phyloP scores from a whole-genome alignment of 768 basidiomycete species.

The Hemileccinum impolitum region DNA sequence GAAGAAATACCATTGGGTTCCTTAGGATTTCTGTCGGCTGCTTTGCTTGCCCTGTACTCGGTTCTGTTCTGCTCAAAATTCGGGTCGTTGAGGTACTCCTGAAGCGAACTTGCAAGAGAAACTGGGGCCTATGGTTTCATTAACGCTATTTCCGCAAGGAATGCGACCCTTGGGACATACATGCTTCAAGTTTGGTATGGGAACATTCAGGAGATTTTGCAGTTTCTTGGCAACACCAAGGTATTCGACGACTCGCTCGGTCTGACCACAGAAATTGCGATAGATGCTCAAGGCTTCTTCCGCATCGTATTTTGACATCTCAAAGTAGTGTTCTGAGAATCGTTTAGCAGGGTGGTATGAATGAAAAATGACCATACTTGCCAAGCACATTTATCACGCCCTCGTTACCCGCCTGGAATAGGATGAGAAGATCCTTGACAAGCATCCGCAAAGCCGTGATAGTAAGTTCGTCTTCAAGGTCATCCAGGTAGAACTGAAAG shows the following conservation, averaged over 20 bases:
- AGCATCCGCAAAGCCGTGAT: slow-evolving; percentile 88
- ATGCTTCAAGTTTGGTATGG: slow-evolving; percentile 92
- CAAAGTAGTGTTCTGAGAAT: slow-evolving; percentile 85
- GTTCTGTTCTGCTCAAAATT: slow-evolving; percentile 94
- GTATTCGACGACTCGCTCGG: slow-evolving; percentile 89
- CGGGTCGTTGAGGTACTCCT: slow-evolving; percentile 95
- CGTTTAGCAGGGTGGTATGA: slow-evolving; percentile 12
- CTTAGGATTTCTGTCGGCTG: slow-evolving; percentile 42
- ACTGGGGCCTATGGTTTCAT: slow-evolving; percentile 73
- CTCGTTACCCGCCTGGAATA: slow-evolving; percentile 96
- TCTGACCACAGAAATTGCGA: slow-evolving; percentile 91
- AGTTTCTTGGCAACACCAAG: slow-evolving; percentile 90
- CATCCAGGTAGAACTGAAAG: slow-evolving; percentile 85
- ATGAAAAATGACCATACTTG: slow-evolving; percentile 35
- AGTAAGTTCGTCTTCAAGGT: slow-evolving; percentile 88
- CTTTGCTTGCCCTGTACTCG: slow-evolving; percentile 86
- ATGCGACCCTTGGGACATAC: slow-evolving; percentile 37
- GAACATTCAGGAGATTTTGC: slow-evolving; percentile 88
- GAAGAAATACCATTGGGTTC: slow-evolving; percentile 10
- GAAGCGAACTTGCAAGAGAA: slow-evolving; percentile 86
- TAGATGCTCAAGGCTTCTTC: slow-evolving; percentile 81
- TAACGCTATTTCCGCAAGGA: neutral
- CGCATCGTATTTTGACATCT: slow-evolving; percentile 96
- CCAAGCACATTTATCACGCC: slow-evolving; percentile 83
- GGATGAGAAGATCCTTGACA: slow-evolving; percentile 91